phyloP scores from a whole-genome alignment of 192 early-diverging fungal genomes.

The Podila clonocystis region DNA sequence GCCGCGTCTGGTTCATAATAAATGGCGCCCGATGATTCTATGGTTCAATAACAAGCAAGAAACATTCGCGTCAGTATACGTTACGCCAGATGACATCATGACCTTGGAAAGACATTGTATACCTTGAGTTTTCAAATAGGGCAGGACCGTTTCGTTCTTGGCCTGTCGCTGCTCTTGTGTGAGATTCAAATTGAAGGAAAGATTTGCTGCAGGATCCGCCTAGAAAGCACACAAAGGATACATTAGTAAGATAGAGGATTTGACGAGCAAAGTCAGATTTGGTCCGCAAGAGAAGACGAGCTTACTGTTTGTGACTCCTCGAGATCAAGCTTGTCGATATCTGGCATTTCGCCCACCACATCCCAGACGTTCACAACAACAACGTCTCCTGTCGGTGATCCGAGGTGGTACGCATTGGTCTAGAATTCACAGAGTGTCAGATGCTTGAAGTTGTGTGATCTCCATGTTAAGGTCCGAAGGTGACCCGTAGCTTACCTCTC shows the following conservation, averaged over 20 bases:
- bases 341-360: slow-evolving; percentile 44
- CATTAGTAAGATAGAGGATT: too few relatives aligned
- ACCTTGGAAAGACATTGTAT: slow-evolving; percentile 7
- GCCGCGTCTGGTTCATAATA: slow-evolving; percentile 86
- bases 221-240: slow-evolving; percentile 8
- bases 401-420: slow-evolving; percentile 51
- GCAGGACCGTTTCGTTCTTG: slow-evolving; percentile 79
- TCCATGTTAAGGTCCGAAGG: too few relatives aligned
- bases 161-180: slow-evolving; percentile 86
- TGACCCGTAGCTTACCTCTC: slow-evolving; percentile 32
- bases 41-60: background rate
- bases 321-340: slow-evolving; percentile 38
- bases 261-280: too few relatives aligned
- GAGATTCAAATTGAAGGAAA: slow-evolving; percentile 86
- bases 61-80: background rate
- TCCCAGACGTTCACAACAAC: slow-evolving; percentile 31
- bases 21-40: slow-evolving; percentile 63
- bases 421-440: background rate
- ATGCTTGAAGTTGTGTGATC: too few relatives aligned
- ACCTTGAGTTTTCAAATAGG: slow-evolving; percentile 79
- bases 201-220: slow-evolving; percentile 76
- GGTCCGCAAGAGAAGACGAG: background rate
- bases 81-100: background rate
- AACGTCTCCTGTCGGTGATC: slow-evolving; percentile 28
- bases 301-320: slow-evolving; percentile 41